Evolutionary conservation across 2,329 filamentous ascomycete genomes (phyloP), one percentile per base, ranked within the genome.

Genomic region (Calonectria ilicicola): DNA sequence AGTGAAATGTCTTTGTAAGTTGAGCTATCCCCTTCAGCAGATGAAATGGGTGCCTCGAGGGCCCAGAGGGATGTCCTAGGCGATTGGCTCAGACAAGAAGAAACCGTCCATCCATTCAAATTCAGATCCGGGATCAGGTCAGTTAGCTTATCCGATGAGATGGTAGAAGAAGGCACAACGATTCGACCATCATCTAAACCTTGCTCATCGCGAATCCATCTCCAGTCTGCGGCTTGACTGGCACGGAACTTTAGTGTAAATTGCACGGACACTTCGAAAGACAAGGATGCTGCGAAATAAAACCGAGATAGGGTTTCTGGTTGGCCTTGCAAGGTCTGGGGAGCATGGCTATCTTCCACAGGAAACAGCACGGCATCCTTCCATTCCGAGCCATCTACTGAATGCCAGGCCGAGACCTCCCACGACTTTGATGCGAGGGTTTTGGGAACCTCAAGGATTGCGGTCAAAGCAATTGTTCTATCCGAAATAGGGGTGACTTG

Each of bases 321-420:
- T 23, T 67, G 40, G 3, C 82, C 78, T 65, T 90, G 86, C 3
- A 97, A 85, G 29, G 85, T 84, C 21, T 90, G 85, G 26, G 93
- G 89, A 7, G 62, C 71, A 9, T 80, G 70, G 15, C 69, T 60
- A 44, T 70, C 72, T 42, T 77, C 65, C 73, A 81, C 53, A 9
- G 81, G 77, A 2, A 58, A 56, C 35, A 91, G 78, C 1, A 73
- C 69, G 21, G 85, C 89, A 87, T 96, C 85, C 83, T 84, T 73
- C 91, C 89, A 87, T 76, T 87, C 86, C 29, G 85, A 81, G 65
- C 90, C 89, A 77, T 93, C 92, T 74, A 79, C 74, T 5, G 88
- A 88, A 70, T 94, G 91, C 94, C 95, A 98, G 9, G 97, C 83
- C 19, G 90, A 90, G 38, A 95, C 90, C 77, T 97, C 89, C 93